These are phyloP conservation scores for Dichotomocladium elegans DNA, from an alignment of 371 early-diverging fungal genomes.

Conservation along the genomic window DNA sequence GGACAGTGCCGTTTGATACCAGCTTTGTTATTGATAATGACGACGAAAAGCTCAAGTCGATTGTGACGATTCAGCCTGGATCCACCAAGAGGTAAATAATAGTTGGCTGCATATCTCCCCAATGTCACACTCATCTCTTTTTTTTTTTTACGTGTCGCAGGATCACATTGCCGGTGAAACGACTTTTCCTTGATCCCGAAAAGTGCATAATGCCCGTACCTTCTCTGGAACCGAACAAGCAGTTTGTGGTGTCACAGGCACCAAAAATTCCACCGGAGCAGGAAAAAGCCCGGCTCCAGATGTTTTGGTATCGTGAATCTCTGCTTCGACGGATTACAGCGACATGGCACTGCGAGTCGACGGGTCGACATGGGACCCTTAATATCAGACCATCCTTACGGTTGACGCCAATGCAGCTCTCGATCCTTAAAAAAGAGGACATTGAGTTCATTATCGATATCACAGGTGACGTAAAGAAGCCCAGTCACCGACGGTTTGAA, in stretches of 20 bases:
- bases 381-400: constrained; percentile 49
- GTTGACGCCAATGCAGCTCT: constrained; percentile 47
- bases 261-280: constrained; percentile 41
- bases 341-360: constrained; percentile 40
- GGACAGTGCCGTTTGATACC: constrained; percentile 70
- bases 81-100: constrained; percentile 27
- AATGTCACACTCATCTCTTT: background rate
- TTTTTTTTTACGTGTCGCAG: constrained; percentile 40
- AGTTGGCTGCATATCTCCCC: background rate
- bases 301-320: constrained; percentile 82
- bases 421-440: constrained; percentile 55
- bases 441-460: constrained; percentile 49
- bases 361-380: constrained; percentile 47
- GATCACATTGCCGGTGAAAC: constrained; percentile 65
- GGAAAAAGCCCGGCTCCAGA: constrained; percentile 49
- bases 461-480: constrained; percentile 18
- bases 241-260: constrained; percentile 70
- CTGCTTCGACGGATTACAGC: constrained; percentile 55
- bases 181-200: constrained; percentile 52
- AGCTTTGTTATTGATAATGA: constrained; percentile 61
- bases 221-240: constrained; percentile 65
- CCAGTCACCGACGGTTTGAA: constrained; percentile 35
- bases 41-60: constrained; percentile 15
- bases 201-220: constrained; percentile 60
- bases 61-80: constrained; percentile 34